Base-by-base conservation (phyloP, 2,329 filamentous ascomycete species). In the Ceratocystis huliohia region DNA sequence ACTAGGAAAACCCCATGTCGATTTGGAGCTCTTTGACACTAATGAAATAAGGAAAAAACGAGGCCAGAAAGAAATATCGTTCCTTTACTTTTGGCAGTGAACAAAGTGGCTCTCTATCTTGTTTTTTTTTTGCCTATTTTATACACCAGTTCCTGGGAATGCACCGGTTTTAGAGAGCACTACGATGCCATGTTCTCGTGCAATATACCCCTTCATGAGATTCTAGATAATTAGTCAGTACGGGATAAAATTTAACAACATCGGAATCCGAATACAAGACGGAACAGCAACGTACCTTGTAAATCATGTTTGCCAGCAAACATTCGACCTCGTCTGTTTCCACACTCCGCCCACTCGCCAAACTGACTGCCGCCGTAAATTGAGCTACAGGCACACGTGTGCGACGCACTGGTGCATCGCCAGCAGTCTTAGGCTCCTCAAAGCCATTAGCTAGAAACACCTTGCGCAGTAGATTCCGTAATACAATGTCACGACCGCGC, bases 181-280 rank as follows among this genome's bases (percentile, higher is more conserved):
- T 33, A 99, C 88, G 70, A 92, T 92, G 44, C 88, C 88, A 71
- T 89, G 85, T 71, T 96, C 92, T 65, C 93, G 88, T 41, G 93
- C 88, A 71, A 99, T 99, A 76, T 99, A 99, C 50, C 95, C 94
- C 77, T 97, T 99, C 89, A 99, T 96, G 28, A 94, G 81, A 68
- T 88, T 89, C 91, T 96, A 68, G 17, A 37, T 2, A 45, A 17
- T 6, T 15, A 13, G 57, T 65, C 20, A 59, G 41, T n/a, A 10
- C 33, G 30, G 30, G 37, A 15, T 15, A 15, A 41, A 41, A 41
- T 13, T 3, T 4, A 41, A 41, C 37, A 41, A 41, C 37, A 41
- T 41, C 10, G 3, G 10, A 15, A 4, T 41, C 37, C 48, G 46
- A 41, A 48, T 6, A 15, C 22, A 8, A 13, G 15, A 20, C 56